phyloP scores from a whole-genome alignment of 2,329 filamentous ascomycete genomes.

The Paracamarosporium sp. region DNA sequence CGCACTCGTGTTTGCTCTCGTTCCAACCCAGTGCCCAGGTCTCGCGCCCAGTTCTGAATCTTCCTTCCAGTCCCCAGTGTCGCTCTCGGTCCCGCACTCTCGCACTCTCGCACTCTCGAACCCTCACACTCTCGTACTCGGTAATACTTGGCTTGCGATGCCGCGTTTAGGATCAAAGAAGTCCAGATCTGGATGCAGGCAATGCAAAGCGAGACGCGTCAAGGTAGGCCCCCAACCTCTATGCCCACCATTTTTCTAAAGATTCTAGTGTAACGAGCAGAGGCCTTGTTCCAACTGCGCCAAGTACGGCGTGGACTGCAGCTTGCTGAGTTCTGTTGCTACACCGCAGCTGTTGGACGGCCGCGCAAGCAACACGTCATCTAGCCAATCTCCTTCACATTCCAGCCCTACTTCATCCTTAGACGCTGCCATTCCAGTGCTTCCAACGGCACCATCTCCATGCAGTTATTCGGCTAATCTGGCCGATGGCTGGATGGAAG shows the following conservation, averaged over 20 bases:
- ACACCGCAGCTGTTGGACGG: not conserved
- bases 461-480: not conserved
- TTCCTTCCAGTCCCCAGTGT: too few relatives aligned
- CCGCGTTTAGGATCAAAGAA: conserved; percentile 32
- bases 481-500: conserved; percentile 27
- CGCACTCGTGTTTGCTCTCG: too few relatives aligned
- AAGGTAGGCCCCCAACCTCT: conserved; percentile 22
- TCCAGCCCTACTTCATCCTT: not conserved
- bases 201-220: conserved; percentile 36
- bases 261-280: conserved; percentile 36
- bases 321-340: conserved; percentile 21
- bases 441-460: not conserved
- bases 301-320: conserved; percentile 37
- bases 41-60: too few relatives aligned
- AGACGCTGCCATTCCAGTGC: not conserved
- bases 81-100: not conserved
- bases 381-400: conserved; percentile 9
- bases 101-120: conserved; percentile 20
- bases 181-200: conserved; percentile 30
- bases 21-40: too few relatives aligned
- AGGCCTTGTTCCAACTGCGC: conserved; percentile 35
- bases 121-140: conserved; percentile 21
- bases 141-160: conserved; percentile 9
- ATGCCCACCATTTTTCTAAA: not conserved
- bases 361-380: conserved; percentile 8